These are phyloP conservation scores for Jackrogersella multiformis DNA, from an alignment of 495 filamentous ascomycete genomes.

Conservation along the genomic window DNA sequence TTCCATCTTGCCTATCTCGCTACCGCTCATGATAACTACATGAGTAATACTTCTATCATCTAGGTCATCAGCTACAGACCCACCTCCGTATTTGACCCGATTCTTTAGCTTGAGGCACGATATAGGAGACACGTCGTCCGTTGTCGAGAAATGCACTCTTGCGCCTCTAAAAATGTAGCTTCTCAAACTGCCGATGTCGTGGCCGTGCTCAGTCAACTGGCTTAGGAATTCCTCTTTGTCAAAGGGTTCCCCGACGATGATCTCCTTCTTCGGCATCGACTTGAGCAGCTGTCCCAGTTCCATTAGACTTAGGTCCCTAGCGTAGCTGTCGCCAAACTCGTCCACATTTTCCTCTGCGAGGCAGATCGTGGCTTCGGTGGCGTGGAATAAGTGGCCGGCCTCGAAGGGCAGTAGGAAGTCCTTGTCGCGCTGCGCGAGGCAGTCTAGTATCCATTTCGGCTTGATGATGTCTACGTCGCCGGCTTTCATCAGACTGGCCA, in stretches of 20 bases:
- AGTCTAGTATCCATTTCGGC: constrained; percentile 87
- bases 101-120: constrained; percentile 49
- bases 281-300: constrained; percentile 70
- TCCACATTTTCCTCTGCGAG: constrained; percentile 67
- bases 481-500: constrained; percentile 78
- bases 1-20: constrained; percentile 46
- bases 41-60: constrained; percentile 68
- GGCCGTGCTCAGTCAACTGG: constrained; percentile 66
- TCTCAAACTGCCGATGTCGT: constrained; percentile 57
- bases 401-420: constrained; percentile 74
- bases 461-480: constrained; percentile 75
- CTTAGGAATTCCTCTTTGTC: constrained; percentile 55
- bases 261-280: constrained; percentile 52
- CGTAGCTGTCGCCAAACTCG: constrained; percentile 83
- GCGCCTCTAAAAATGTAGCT: constrained; percentile 76
- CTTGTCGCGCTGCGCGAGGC: constrained; percentile 69
- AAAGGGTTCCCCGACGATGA: constrained; percentile 37
- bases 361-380: constrained; percentile 45
- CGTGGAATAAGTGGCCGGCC: constrained; percentile 64
- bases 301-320: constrained; percentile 70
- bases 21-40: constrained; percentile 61
- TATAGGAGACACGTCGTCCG: constrained; percentile 30
- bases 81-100: constrained; percentile 72
- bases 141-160: constrained; percentile 62
- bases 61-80: constrained; percentile 57